These are phyloP conservation scores for Rhodocollybia butyracea DNA, from an alignment of 768 basidiomycete species.

Conservation along the genomic window DNA sequence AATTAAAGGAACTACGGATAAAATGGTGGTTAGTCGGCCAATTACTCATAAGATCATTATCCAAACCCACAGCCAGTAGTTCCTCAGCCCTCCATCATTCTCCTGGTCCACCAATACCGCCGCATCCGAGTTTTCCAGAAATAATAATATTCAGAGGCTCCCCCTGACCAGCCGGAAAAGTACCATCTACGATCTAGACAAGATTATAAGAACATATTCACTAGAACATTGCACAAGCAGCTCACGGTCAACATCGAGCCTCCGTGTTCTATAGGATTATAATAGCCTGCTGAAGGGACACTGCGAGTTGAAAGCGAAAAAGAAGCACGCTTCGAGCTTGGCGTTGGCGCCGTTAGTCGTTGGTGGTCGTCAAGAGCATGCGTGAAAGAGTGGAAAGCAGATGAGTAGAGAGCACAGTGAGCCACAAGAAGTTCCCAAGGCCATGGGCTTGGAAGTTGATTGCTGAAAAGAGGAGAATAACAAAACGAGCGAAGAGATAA, in stretches of 20 bases:
- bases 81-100: constrained; percentile 69
- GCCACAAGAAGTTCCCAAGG: neutral
- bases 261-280: constrained; percentile 49
- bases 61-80: constrained; percentile 71
- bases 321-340: neutral
- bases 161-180: constrained; percentile 70
- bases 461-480: too few relatives aligned
- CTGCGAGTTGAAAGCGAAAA: constrained; percentile 22
- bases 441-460: neutral
- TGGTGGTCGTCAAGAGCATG: constrained; percentile 1
- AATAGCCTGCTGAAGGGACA: constrained; percentile 57
- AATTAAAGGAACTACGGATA: constrained; percentile 58
- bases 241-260: constrained; percentile 75
- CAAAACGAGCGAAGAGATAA: too few relatives aligned
- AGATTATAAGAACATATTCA: neutral
- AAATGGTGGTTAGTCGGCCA: neutral
- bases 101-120: constrained; percentile 60
- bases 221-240: constrained; percentile 8
- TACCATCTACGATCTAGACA: constrained; percentile 47
- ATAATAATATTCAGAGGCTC: constrained; percentile 87
- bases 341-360: neutral
- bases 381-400: neutral
- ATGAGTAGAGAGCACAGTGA: neutral
- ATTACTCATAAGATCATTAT: neutral
- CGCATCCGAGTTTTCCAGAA: constrained; percentile 68